Evolutionary conservation across 2,329 filamentous ascomycete genomes (phyloP), one percentile per base, ranked within the genome.

Genomic region (Hymenoscyphus fraxineus): DNA sequence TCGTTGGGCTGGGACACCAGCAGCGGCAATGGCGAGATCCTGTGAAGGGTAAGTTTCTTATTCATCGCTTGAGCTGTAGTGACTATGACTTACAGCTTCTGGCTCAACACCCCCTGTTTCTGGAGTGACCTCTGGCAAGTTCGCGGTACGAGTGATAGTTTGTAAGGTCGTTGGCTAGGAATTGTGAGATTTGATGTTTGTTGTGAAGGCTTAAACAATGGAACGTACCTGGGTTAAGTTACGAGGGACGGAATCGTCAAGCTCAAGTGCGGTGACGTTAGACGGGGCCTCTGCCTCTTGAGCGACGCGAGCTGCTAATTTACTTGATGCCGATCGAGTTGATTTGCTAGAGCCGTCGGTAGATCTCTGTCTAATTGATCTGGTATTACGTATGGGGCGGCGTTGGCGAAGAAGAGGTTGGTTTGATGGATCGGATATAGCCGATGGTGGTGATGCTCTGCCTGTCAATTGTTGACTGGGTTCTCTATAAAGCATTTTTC

Each of bases 401-500:
- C 47, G 47, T 54, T 27, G n/a, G 19, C 19, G 19, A 54, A 54
- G 27, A 27, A 27, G 27, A 27, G 27, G 47, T 31, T 27, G 47
- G 22, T 13, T 54, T 19, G 47, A 27, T 54, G n/a, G 47, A 12
- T 54, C 47, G 47, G 47, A 54, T 54, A 54, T 54, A 13, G 22
- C 47, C 47, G 47, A 27, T 12, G 47, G 47, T 54, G 47, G 47
- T 22, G 22, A 22, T 27, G 47, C 19, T 35, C 35, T 35, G 47
- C 10, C 22, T 22, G 47, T 22, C 47, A 22, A 54, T 22, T 54
- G 47, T 22, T 19, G 47, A 54, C 47, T 54, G 12, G 22, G 22
- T 54, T 54, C 47, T 19, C 22, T 54, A 54, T 12, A 22, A 54
- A 54, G 19, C 47, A 54, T 54, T 54, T 54, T 54, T 54, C 47